Evolutionary conservation across 1,284 basidiomycete species (phyloP), one percentile per base, ranked within the genome.

Genomic region (Ceratobasidium sp.): DNA sequence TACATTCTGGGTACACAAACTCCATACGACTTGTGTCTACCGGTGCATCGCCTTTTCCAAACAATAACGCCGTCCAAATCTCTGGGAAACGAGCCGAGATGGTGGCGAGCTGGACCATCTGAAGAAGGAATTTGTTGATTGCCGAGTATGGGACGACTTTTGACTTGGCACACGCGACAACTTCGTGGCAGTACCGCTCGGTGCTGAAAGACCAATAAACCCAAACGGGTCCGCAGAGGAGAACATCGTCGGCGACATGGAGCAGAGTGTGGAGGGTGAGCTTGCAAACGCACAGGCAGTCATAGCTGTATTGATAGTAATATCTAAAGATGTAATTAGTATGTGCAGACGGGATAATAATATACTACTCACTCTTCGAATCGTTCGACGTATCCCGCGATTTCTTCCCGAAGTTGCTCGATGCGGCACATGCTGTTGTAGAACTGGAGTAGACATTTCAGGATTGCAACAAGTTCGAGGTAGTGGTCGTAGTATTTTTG

Each of bases 141-240:
- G 57, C 13, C 1, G 57, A 11, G 4, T 40, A 40, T 11, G 34
- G 57, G 2, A 61, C 57, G 25, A 61, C 15, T 34, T 40, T 61
- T 6, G 13, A 40, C 7, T n/a, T 22, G 0, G 57, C 57, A 11
- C 57, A 61, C 8, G 57, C 57, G 0, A 19, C 40, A 15, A 61
- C 34, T n/a, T 61, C 57, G 2, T 81, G 79, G 76, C 82, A 83
- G 61, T 78, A 80, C 5, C 79, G 78, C 70, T 83, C 82, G 79
- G 82, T 87, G 0, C 83, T 81, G 73, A 85, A 87, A 0, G 85
- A 84, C 86, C 86, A 87, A 62, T 84, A 85, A 11, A 80, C 80
- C 86, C 86, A 87, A 0, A 86, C 84, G 2, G 85, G 85, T 0
- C 86, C 85, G 4, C 74, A 79, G 1, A 61, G 71, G 52, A 80